Evolutionary conservation across 2,329 filamentous ascomycete species (phyloP).

Genomic region (Diplodia sapinea): DNA sequence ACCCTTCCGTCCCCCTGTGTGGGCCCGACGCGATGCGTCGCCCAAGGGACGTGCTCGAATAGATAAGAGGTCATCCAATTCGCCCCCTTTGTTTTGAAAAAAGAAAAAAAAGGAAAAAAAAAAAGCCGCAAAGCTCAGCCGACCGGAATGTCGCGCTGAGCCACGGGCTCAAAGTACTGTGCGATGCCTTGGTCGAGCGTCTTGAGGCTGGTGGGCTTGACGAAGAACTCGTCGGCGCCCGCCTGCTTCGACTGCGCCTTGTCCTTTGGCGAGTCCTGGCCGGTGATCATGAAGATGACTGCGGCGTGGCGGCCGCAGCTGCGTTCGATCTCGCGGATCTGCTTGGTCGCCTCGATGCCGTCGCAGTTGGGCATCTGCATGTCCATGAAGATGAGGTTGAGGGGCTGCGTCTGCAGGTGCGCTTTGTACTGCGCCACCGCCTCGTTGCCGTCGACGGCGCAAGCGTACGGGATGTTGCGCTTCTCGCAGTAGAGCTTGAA

Average conservation of each 20-base stretch:
- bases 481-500: constrained; percentile 56
- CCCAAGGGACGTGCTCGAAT: not conserved
- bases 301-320: constrained; percentile 32
- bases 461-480: constrained; percentile 50
- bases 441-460: constrained; percentile 53
- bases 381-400: constrained; percentile 53
- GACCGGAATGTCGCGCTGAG: not conserved
- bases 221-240: constrained; percentile 47
- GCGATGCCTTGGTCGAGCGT: constrained; percentile 31
- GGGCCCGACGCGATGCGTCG: not conserved
- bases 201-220: constrained; percentile 48
- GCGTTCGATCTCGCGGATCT: constrained; percentile 48
- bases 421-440: constrained; percentile 49
- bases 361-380: constrained; percentile 55
- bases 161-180: constrained; percentile 15
- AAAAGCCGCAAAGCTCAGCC: not conserved
- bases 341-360: constrained; percentile 48
- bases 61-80: not conserved
- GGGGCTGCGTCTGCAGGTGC: constrained; percentile 39
- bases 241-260: constrained; percentile 44
- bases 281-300: constrained; percentile 48
- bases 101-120: too few relatives aligned
- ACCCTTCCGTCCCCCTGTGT: not conserved
- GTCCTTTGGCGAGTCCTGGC: constrained; percentile 45
- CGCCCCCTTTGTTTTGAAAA: too few relatives aligned